Percentiles rank a stretch among this genome's conserved stretches.
These are phyloP conservation scores for Trichopus zeylanicus DNA, from an alignment of 116 monocot genomes.

Conservation along the genomic window DNA sequence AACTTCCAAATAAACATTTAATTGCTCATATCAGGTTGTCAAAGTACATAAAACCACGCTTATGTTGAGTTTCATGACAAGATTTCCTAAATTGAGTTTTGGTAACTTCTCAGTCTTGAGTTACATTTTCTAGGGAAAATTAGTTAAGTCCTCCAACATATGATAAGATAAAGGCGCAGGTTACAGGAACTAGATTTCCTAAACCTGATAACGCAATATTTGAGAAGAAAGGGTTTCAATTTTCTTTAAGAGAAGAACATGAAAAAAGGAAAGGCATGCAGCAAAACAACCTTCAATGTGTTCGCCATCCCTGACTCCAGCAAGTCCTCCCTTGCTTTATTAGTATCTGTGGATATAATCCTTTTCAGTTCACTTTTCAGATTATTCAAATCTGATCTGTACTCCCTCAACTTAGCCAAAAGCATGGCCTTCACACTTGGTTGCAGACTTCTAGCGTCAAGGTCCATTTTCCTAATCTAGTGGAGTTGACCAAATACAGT, in stretches of 20 bases:
- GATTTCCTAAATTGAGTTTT: too few relatives aligned
- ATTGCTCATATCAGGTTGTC: too few relatives aligned
- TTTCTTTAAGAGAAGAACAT: not conserved
- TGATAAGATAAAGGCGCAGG: too few relatives aligned
- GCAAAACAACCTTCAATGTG: constrained; percentile 19
- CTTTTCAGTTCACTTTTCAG: constrained; percentile 51
- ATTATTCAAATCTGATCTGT: constrained; percentile 59
- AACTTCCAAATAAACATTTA: too few relatives aligned
- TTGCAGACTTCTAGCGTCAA: constrained; percentile 56
- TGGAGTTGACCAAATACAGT: not conserved
- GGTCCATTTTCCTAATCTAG: constrained; percentile 61
- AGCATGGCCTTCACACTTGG: constrained; percentile 45
- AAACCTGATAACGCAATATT: too few relatives aligned
- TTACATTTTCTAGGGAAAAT: too few relatives aligned
- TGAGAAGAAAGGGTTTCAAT: not conserved
- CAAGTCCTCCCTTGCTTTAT: constrained; percentile 41
- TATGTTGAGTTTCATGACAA: too few relatives aligned
- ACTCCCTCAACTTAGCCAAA: constrained; percentile 53
- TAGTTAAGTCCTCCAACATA: too few relatives aligned
- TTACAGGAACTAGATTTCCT: too few relatives aligned
- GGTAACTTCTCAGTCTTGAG: too few relatives aligned
- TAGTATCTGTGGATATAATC: constrained; percentile 17
- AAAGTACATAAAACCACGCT: too few relatives aligned
- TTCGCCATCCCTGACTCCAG: constrained; percentile 53
- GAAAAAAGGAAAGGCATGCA: not conserved